Base-by-base conservation (phyloP, 768 basidiomycete species). In the Russula dissimulans region DNA sequence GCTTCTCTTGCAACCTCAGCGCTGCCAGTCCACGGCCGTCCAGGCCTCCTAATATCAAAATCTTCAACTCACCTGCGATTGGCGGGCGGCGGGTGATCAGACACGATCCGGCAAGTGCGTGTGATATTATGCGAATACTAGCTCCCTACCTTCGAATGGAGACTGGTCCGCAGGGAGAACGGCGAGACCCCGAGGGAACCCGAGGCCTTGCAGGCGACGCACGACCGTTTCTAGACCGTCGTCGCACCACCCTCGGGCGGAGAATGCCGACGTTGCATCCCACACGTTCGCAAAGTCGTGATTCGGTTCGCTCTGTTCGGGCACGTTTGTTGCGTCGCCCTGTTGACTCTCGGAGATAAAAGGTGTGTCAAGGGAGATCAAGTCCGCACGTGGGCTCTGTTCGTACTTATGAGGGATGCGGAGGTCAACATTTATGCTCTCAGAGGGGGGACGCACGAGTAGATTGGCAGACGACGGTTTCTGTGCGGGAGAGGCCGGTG, bases 331-430 rank as follows among this genome's bases (percentile, higher is more conserved):
- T 4, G 64, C 36, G 5, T 47, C 56, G 12, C 39, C 45, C 18
- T 56, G 17, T 43, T 54, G 41, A 17, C 76, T 75, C 60, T 85
- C 84, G 8, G 76, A 69, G 45, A 81, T 73, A 72, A 85, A 85
- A 3, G 88, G 86, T 1, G 85, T 82, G 69, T 91, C 88, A 42
- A 92, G 79, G 9, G 82, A 75, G 62, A 91, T 90, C 49, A 91
- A 79, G 72, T 91, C 86, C 18, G 71, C 67, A 17, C 70, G 69
- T 26, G 71, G 71, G 10, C 67, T 66, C 77, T 79, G 57, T 45
- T 34, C n/a, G 5, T 44, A 9, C 26, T 26, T 39, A 38, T 51
- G 31, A 53, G 41, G 18, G 3, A 42, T 34, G 38, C 45, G 6
- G 31, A 17, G 11, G 36, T 48, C 6, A 39, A 51, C n/a, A 31